Conservation (phyloP, 1,139 yeast species). For the Candida glucosophila region DNA sequence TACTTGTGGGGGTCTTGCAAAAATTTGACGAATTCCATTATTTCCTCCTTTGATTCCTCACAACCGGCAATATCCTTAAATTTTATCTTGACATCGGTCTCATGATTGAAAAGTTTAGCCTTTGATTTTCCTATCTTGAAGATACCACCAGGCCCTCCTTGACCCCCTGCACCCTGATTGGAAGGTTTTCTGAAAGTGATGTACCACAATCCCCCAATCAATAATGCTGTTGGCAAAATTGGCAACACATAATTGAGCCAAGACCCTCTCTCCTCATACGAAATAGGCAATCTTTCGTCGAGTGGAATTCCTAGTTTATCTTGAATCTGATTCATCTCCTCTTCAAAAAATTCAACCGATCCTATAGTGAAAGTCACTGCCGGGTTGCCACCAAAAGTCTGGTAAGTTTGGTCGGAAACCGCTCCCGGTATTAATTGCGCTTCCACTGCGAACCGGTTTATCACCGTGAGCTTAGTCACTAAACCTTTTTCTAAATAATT, state of each 20-base stretch:
- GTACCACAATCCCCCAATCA: constrained; percentile 68
- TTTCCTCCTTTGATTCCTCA: constrained; percentile 76
- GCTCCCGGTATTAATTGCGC: constrained; percentile 62
- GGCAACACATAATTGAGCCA: constrained; percentile 50
- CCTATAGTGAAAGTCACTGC: constrained; percentile 63
- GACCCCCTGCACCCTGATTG: constrained; percentile 35
- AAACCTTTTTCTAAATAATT: constrained; percentile 77
- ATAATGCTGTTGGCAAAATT: constrained; percentile 58
- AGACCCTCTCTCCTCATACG: constrained; percentile 53
- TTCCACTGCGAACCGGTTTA: constrained; percentile 72
- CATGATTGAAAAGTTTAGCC: constrained; percentile 64
- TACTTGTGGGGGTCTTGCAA: constrained; percentile 67
- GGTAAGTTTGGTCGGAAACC: constrained; percentile 30
- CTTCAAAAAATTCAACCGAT: constrained; percentile 65
- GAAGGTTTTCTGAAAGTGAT: constrained; percentile 52
- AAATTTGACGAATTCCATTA: constrained; percentile 77
- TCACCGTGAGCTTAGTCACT: constrained; percentile 67
- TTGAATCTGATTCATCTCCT: constrained; percentile 53
- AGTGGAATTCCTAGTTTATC: constrained; percentile 52
- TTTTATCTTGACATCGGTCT: constrained; percentile 60
- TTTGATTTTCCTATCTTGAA: constrained; percentile 61
- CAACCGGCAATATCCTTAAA: constrained; percentile 81
- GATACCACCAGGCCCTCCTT: constrained; percentile 49
- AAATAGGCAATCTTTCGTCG: constrained; percentile 55
- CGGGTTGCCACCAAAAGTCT: constrained; percentile 27